Conservation (phyloP, 108 stramenopile genomes). For the Cyclotella sp. region DNA sequence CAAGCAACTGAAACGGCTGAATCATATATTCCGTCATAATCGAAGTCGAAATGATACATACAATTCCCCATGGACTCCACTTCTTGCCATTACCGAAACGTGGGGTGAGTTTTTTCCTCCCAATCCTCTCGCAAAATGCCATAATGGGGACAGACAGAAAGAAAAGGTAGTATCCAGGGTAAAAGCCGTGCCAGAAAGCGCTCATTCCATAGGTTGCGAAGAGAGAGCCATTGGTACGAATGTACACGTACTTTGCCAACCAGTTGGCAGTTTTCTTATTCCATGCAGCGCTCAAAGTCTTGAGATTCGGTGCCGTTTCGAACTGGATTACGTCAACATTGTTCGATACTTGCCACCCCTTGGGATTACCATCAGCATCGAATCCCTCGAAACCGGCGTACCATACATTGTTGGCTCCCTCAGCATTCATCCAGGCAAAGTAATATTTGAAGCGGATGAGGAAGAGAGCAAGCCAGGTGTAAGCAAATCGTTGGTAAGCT, state of each 20-base stretch:
- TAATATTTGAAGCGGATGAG: conserved; percentile 94
- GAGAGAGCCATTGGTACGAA: conserved; percentile 84
- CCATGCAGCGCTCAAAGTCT: conserved; percentile 87
- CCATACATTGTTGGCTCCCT: conserved; percentile 92
- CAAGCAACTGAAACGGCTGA: conserved; percentile 78
- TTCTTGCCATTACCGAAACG: conserved; percentile 71
- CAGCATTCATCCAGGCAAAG: conserved; percentile 97
- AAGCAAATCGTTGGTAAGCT: conserved; percentile 67
- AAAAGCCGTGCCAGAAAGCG: conserved; percentile 98
- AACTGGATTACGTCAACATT: conserved; percentile 94
- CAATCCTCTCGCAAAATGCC: conserved; percentile 84
- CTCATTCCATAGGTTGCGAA: conserved; percentile 89
- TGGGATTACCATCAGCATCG: conserved; percentile 79
- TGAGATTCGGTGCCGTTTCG: conserved; percentile 89
- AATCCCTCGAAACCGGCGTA: conserved; percentile 95
- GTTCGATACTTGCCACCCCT: conserved; percentile 89
- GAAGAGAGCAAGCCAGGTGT: conserved; percentile 86
- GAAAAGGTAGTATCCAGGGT: conserved; percentile 96
- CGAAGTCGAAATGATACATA: conserved; percentile 71
- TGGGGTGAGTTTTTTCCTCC: conserved; percentile 86
- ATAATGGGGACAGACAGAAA: conserved; percentile 89
- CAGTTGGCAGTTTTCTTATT: conserved; percentile 96
- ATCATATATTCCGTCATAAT: conserved; percentile 82
- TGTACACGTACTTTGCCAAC: conserved; percentile 96
- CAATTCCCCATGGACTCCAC: conserved; percentile 79